phyloP scores from a whole-genome alignment of 208 protist genomes.

The Trypanosoma scelopori region DNA sequence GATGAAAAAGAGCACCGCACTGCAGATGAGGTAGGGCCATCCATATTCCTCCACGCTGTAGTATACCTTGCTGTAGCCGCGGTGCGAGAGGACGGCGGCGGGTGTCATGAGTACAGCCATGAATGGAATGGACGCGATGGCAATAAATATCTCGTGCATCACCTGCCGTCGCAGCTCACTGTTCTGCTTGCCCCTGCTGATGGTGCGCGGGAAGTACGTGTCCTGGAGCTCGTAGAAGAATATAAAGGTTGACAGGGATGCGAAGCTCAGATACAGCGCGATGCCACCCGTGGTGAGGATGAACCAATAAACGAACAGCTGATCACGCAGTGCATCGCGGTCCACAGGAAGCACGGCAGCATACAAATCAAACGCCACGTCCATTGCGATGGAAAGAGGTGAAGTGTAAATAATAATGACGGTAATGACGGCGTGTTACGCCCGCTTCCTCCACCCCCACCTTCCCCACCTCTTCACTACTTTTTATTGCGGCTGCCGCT shows the following conservation, averaged over 20 bases:
- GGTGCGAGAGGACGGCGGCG: constrained; percentile 64
- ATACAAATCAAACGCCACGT: constrained; percentile 65
- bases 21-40: constrained; percentile 63
- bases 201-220: constrained; percentile 77
- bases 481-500: too few relatives aligned
- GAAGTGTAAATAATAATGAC: constrained; percentile 16
- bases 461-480: too few relatives aligned
- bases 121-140: constrained; percentile 70
- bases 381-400: constrained; percentile 37
- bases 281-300: constrained; percentile 67
- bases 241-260: constrained; percentile 52
- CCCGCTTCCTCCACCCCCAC: not conserved
- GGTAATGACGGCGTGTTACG: not conserved
- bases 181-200: constrained; percentile 42
- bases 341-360: constrained; percentile 62
- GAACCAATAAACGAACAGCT: constrained; percentile 73
- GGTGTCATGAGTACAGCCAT: constrained; percentile 80
- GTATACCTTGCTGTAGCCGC: constrained; percentile 81
- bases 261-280: constrained; percentile 59
- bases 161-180: constrained; percentile 53
- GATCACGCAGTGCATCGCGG: constrained; percentile 41
- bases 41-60: constrained; percentile 80
- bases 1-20: constrained; percentile 74
- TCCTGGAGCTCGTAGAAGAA: constrained; percentile 50
- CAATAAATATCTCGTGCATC: constrained; percentile 75